Conservation (phyloP, 768 basidiomycete genomes). For the Lentinula sp. region DNA sequence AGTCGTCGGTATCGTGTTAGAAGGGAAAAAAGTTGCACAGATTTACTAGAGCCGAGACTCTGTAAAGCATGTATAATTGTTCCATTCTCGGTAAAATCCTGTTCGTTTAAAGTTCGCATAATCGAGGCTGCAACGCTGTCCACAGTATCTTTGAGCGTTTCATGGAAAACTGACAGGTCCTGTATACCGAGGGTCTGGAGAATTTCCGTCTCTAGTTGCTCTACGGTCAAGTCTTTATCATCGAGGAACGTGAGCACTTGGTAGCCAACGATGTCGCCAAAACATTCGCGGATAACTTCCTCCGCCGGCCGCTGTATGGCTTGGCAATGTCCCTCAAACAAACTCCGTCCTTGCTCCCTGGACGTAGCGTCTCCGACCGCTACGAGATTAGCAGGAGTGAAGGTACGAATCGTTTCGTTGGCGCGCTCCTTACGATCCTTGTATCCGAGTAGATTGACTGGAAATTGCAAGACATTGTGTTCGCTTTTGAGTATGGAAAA, state of each 20-base stretch:
- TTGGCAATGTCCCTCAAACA: constrained; percentile 61
- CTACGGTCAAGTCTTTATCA: constrained; percentile 13
- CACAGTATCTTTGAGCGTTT: constrained; percentile 33
- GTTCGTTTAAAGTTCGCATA: constrained; percentile 60
- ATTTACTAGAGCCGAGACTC: constrained; percentile 25
- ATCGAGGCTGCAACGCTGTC: constrained; percentile 56
- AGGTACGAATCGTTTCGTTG: constrained; percentile 55
- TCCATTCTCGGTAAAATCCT: constrained; percentile 50
- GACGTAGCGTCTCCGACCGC: constrained; percentile 25
- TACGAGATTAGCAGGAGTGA: constrained; percentile 64
- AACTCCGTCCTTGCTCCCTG: constrained; percentile 28
- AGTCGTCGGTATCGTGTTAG: constrained; percentile 47
- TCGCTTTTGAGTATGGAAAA: constrained; percentile 50
- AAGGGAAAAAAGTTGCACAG: constrained; percentile 38
- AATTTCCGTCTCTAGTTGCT: constrained; percentile 28
- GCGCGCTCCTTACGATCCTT: constrained; percentile 59
- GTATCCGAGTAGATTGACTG: constrained; percentile 75
- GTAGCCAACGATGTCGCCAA: constrained; percentile 65
- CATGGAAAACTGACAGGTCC: constrained; percentile 24
- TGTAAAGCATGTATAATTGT: constrained; percentile 37
- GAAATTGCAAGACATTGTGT: constrained; percentile 54
- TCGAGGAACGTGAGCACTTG: constrained; percentile 46
- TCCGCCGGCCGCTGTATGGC: constrained; percentile 39
- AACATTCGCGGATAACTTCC: constrained; percentile 56
- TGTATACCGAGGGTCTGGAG: constrained; percentile 23